These are phyloP conservation scores for Epichloe coenophiala DNA, from an alignment of 2,329 filamentous ascomycete species.

Conservation along the genomic window DNA sequence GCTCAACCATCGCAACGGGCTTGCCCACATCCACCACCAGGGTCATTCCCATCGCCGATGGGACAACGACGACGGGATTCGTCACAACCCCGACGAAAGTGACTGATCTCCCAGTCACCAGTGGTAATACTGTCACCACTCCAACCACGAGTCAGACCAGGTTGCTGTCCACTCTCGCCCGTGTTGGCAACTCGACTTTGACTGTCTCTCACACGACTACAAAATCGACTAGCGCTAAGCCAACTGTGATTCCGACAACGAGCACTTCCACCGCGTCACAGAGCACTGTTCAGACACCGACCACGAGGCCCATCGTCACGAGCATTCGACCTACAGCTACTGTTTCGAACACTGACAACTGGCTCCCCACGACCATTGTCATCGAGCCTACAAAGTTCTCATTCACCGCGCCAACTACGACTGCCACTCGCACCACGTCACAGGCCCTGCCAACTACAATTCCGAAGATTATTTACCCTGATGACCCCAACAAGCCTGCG, in stretches of 20 bases:
- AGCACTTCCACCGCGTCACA: conserved; percentile 12
- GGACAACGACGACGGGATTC: background rate
- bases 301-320: conserved; percentile 16
- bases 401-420: conserved; percentile 16
- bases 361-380: conserved; percentile 49
- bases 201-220: background rate
- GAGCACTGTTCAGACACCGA: conserved; percentile 2
- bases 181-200: conserved; percentile 5
- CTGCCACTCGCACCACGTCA: conserved; percentile 27
- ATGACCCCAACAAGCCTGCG: conserved; percentile 34
- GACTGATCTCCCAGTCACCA: conserved; percentile 1
- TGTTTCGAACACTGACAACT: conserved; percentile 29
- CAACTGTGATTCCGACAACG: conserved; percentile 1
- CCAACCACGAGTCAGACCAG: background rate
- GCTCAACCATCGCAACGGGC: background rate
- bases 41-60: conserved; percentile 6
- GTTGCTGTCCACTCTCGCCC: conserved; percentile 2
- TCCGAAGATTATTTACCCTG: conserved; percentile 64
- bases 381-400: conserved; percentile 33
- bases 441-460: conserved; percentile 51
- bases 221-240: background rate
- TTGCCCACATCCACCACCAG: background rate
- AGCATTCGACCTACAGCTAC: conserved; percentile 30
- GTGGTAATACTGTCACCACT: conserved; percentile 3
- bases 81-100: conserved; percentile 2